Evolutionary conservation across 2,329 filamentous ascomycete species (phyloP), one percentile per base, ranked within the genome.

Genomic region (Cytospora mali): DNA sequence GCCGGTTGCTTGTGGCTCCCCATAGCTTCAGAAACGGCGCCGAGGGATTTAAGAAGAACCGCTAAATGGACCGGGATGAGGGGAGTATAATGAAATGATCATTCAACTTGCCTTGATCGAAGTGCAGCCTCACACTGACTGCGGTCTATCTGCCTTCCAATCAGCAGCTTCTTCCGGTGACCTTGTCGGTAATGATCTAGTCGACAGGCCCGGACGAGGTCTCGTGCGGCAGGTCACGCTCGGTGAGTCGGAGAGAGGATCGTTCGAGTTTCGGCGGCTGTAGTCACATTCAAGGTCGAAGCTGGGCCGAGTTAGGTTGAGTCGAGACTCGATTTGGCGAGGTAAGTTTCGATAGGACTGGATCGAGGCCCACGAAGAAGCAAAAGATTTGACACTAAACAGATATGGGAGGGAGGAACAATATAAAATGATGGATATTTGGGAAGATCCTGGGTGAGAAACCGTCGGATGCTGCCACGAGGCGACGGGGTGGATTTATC

Each of bases 391-490:
- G 5, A 21, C 39, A 42, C 39, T 42, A 42, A 42, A 42, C 18
- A 42, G 10, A 7, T 21, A 42, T 16, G 39, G 39, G 39, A 42
- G 39, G 39, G 18, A 21, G 39, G 39, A 42, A n/a, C 39, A 42
- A 60, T 60, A 60, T 60, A 60, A 60, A 53, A 33, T 42, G 39
- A 48, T 25, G 50, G 6, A 46, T 28, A n/a, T 6, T 59, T 35
- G 35, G 28, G 29, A 23, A 35, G n/a, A 35, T 28, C 55, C n/a
- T 23, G 25, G 16, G 25, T 23, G 52, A 18, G 16, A 33, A n/a
- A n/a, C 11, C 18, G 33, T 51, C 57, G 35, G 35, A 54, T 35
- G 18, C 25, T 60, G 21, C 57, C 35, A 54, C 39, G n/a, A 53
- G 28, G 42, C n/a, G 18, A 54, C 27, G 57, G 57, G 46, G 57